Conservation (phyloP, 495 filamentous ascomycete genomes). For the Podospora tetraspora region DNA sequence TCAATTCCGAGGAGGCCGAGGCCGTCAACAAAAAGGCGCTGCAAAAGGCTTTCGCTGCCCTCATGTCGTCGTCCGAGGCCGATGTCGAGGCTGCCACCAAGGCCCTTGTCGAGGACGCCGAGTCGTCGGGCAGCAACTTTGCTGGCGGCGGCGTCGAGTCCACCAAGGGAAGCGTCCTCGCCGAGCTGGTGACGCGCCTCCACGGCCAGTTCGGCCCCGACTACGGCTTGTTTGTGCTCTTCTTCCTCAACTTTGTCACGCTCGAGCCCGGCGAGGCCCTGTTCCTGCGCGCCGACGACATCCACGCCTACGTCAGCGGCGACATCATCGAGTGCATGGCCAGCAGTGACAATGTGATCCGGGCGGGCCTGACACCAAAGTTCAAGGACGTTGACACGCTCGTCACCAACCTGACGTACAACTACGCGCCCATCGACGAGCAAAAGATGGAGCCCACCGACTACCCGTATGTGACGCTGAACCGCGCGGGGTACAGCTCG, state of each 20-base stretch:
- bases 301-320: slow-evolving; percentile 92
- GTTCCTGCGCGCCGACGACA: slow-evolving; percentile 93
- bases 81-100: slow-evolving; percentile 58
- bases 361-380: slow-evolving; percentile 94
- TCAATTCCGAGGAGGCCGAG: slow-evolving; percentile 56
- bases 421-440: slow-evolving; percentile 84
- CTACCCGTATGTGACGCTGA: slow-evolving; percentile 78
- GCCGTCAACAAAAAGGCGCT: slow-evolving; percentile 75
- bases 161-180: slow-evolving; percentile 61
- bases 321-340: slow-evolving; percentile 99
- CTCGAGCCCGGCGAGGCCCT: slow-evolving; percentile 86
- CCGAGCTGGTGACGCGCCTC: slow-evolving; percentile 67
- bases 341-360: slow-evolving; percentile 93
- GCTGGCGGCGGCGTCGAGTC: slow-evolving; percentile 57
- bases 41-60: slow-evolving; percentile 61
- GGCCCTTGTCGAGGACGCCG: slow-evolving; percentile 65
- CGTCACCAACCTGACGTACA: slow-evolving; percentile 90
- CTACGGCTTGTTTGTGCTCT: slow-evolving; percentile 44
- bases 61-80: slow-evolving; percentile 72
- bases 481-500: slow-evolving; percentile 69
- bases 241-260: slow-evolving; percentile 44
- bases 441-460: slow-evolving; percentile 85
- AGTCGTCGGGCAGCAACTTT: slow-evolving; percentile 56
- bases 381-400: slow-evolving; percentile 94
- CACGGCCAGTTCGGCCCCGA: slow-evolving; percentile 51